Base-by-base conservation (phyloP, 345 rosid genomes). In the Eucalyptus pauciflora region DNA sequence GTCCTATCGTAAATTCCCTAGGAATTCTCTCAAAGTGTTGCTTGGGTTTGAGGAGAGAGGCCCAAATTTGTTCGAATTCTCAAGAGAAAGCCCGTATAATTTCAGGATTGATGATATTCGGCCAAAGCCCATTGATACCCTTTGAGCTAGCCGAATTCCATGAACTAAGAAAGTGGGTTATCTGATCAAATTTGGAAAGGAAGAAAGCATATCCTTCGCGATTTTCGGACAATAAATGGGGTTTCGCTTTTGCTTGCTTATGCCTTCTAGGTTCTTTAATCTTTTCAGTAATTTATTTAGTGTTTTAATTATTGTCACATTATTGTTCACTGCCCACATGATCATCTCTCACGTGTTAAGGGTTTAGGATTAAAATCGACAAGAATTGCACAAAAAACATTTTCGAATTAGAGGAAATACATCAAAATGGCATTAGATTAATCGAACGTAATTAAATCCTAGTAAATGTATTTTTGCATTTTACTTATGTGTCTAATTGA, bases 301-400 rank as follows among this genome's bases (percentile, higher is more conserved):
- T 24, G 27, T 22, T 54, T 54, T 20, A 8, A 54, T 54, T 54
- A 54, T 22, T 22, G 27, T 20, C 5, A 20, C 27, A 0, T 54
- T 54, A 22, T 22, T 54, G 60, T 54, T 54, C 3, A 0, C 5
- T 0, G 1, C 27, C 27, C 60, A 54, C 27, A 7, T 54, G 11
- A 20, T 54, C 60, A 54, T 8, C 60, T 25, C 29, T 0, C 64
- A 10, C 13, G 12, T 58, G 64, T 58, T 24, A 58, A 58, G 64
- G 64, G 60, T 54, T 22, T 22, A 54, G 60, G 27, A 54, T 54
- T 54, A 54, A 54, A 54, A 54, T 54, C 10, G 11, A 54, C 0
- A 49, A 49, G 4, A 3, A 54, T 54, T 22, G 60, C 60, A 8
- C 0, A 12, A 5, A 54, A 54, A 54, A 54, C 60, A 22, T 54